Evolutionary conservation across 1,284 basidiomycete species (phyloP), one percentile per base, ranked within the genome.

Genomic region (Peniophora sp.): DNA sequence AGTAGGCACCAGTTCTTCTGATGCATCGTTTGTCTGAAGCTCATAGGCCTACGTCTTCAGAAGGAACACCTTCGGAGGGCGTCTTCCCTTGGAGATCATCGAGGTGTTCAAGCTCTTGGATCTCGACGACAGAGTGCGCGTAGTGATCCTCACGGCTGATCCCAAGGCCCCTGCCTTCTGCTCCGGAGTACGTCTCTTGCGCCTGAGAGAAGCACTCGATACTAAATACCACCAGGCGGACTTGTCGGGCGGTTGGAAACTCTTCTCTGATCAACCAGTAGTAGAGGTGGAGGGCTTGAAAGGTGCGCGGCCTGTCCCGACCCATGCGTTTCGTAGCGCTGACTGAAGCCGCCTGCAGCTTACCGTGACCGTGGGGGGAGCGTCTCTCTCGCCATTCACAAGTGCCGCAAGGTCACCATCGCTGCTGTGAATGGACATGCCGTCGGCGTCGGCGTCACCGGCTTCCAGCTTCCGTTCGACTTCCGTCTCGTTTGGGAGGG

Each of bases 381-480:
- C 23, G 65, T 75, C 6, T 62, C 76, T 5, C 57, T 81, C 47
- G 68, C 70, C 10, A 72, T 24, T 24, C 41, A 17, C 15, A 32
- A 49, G 37, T 22, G 9, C 15, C 10, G 48, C 43, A 20, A 50
- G 41, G 51, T 47, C 46, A 35, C 22, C n/a, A 47, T 45, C 15
- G 20, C 22, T 41, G 43, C 43, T 24, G 43, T 45, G 20, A 45
- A 45, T n/a, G 43, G 43, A 9, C 43, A 45, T 24, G 43, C 43
- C 10, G 43, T 45, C 10, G 43, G 43, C 43, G 43, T 45, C 14
- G 43, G 43, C 23, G 43, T 45, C 3, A 45, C 43, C 3, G 43
- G 80, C 48, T 71, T 74, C 50, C 77, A 79, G 56, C 69, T 81
- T 2, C 78, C 79, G 1, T 79, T 77, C 53, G 78, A 79, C 58